Evolutionary conservation across 202 grass and related monocot species (phyloP).

Genomic region (Bolboschoenoplectus hybrid): DNA sequence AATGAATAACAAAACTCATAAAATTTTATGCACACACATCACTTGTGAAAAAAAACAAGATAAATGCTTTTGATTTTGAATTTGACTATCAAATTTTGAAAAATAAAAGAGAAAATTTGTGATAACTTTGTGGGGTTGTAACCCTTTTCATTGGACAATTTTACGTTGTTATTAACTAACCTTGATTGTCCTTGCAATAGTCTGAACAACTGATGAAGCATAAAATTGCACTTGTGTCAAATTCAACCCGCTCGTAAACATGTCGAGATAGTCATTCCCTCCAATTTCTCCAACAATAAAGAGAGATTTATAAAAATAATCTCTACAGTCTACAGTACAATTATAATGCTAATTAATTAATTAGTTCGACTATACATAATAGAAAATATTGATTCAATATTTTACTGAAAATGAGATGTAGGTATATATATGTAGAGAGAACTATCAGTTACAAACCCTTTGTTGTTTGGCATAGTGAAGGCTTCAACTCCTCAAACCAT

Average conservation of each 20-base stretch:
- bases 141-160: not conserved
- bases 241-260: slow-evolving; percentile 42
- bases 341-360: not conserved
- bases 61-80: no score
- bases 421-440: not conserved
- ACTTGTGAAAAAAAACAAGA: no score
- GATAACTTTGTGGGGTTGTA: no score
- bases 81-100: no score
- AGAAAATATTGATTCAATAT: not conserved
- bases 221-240: slow-evolving; percentile 38
- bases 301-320: slow-evolving; percentile 43
- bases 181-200: slow-evolving; percentile 34
- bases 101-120: no score
- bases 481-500: slow-evolving; percentile 52
- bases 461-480: slow-evolving; percentile 37
- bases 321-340: slow-evolving; percentile 37
- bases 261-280: slow-evolving; percentile 52
- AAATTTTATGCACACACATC: no score
- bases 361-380: not conserved
- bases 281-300: slow-evolving; percentile 75
- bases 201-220: slow-evolving; percentile 47
- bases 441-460: not conserved
- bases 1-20: no score
- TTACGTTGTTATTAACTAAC: not conserved
- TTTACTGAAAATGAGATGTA: not conserved